Base-by-base conservation (phyloP, 352 stramenopile species). In the Pythium sp. region DNA sequence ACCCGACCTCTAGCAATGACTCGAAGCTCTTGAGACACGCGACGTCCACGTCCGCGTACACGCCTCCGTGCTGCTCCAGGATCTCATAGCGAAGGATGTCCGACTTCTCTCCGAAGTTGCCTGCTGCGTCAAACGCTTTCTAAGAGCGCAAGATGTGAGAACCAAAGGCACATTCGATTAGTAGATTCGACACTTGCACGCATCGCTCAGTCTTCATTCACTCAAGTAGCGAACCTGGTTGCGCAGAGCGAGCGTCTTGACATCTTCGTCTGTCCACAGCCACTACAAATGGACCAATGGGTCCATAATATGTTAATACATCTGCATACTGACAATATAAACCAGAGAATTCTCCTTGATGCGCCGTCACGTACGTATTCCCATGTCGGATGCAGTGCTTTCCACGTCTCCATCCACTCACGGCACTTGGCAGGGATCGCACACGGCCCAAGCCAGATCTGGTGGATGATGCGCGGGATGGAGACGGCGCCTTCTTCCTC, bases 11-110 rank as follows among this genome's bases (percentile, higher is more conserved):
- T 18, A 77, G 12, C 20, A 92, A 65, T 14, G 41, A 26, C 12
- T 87, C 75, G 34, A 93, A 74, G n/a, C 71, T 68, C 49, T 71
- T 71, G 1, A 93, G 46, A 56, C 84, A 92, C 64, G 87, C 71
- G 30, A 93, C 80, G 63, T 93, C 85, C 41, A 89, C 76, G 53
- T 93, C 85, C 8, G 86, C 84, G 62, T 93, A 93, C 15, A 92
- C 70, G 38, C 85, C 85, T 15, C 85, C 85, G 18, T 77, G n/a
- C 22, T 60, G 62, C 18, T 70, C 62, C 26, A 93, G 72, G 63
- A 93, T 78, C 76, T 93, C 85, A 66, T 93, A 93, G 26, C 85
- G 77, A 26, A 88, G 67, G 51, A 93, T 92, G 64, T 93, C 85
- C 4, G 81, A 86, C 62, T 90, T 92, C 65, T 91, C 78, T 0